Conservation (phyloP, 208 protist species). For the Trypanosoma melophagium region DNA sequence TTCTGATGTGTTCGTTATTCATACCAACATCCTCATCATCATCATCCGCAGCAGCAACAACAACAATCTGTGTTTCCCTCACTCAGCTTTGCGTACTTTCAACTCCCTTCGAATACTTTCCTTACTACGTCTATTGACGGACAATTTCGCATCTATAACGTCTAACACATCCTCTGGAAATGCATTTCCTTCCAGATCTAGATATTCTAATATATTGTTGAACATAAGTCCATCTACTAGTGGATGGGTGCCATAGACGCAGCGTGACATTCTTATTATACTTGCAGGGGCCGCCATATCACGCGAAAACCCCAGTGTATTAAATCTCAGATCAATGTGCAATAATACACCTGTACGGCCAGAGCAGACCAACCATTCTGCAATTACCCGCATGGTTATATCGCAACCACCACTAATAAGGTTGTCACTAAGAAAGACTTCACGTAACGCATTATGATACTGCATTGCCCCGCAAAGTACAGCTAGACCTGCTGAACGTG, state of each 20-base stretch:
- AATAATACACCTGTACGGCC: conserved; percentile 15
- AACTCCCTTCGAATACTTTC: not conserved
- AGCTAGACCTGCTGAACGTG: conserved; percentile 23
- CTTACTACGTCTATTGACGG: conserved; percentile 41
- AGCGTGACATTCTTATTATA: not conserved
- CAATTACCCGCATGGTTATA: conserved; percentile 33
- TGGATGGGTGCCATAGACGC: conserved; percentile 35
- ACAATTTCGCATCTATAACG: conserved; percentile 56
- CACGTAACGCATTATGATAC: conserved; percentile 35
- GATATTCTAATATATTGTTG: conserved; percentile 45
- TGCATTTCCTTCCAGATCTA: conserved; percentile 45
- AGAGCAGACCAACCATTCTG: conserved; percentile 51
- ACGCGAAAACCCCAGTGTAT: conserved; percentile 23
- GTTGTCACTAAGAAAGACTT: conserved; percentile 41
- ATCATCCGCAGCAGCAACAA: not conserved
- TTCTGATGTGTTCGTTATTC: no score
- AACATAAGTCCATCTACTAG: conserved; percentile 56
- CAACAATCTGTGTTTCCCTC: not conserved
- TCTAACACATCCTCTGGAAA: conserved; percentile 39
- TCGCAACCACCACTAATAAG: conserved; percentile 36
- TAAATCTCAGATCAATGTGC: conserved; percentile 29
- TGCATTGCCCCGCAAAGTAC: conserved; percentile 35
- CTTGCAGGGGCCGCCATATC: not conserved
- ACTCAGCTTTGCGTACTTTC: not conserved
- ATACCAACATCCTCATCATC: no score